phyloP scores from a whole-genome alignment of 805 yeast species.

The Lipomyces starkeyi region DNA sequence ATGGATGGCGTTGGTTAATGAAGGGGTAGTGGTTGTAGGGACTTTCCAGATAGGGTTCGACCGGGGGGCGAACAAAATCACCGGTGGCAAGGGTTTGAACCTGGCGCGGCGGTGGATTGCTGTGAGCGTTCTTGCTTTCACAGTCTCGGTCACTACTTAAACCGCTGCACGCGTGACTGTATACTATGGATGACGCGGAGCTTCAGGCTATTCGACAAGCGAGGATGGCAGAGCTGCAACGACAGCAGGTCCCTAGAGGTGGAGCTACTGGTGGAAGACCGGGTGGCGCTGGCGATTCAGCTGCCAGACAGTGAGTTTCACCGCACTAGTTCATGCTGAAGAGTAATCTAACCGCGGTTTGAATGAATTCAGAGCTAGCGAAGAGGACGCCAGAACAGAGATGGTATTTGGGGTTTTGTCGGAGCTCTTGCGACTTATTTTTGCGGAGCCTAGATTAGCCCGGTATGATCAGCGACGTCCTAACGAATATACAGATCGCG shows the following conservation, averaged over 20 bases:
- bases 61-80: not conserved
- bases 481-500: slow-evolving; percentile 51
- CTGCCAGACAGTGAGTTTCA: slow-evolving; percentile 14
- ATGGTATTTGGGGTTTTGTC: slow-evolving; percentile 21
- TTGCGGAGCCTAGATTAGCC: not conserved
- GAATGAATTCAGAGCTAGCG: slow-evolving; percentile 14
- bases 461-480: not conserved
- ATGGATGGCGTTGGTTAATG: not conserved
- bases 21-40: not conserved
- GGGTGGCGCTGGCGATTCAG: slow-evolving; percentile 9
- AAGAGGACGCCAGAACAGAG: slow-evolving; percentile 34
- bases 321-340: not conserved
- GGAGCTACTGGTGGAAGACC: slow-evolving; percentile 23
- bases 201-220: slow-evolving; percentile 90
- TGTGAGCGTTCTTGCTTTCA: no score
- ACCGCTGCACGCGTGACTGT: not conserved
- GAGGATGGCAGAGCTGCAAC: slow-evolving; percentile 82
- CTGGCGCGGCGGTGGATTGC: not conserved
- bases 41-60: not conserved
- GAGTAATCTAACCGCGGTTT: not conserved
- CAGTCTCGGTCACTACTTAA: no score
- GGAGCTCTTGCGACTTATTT: not conserved
- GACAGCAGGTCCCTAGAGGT: slow-evolving; percentile 42
- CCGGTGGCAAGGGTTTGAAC: not conserved
- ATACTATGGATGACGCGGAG: slow-evolving; percentile 80